Conservation (phyloP, 495 filamentous ascomycete species). For the Collariella sp. region DNA sequence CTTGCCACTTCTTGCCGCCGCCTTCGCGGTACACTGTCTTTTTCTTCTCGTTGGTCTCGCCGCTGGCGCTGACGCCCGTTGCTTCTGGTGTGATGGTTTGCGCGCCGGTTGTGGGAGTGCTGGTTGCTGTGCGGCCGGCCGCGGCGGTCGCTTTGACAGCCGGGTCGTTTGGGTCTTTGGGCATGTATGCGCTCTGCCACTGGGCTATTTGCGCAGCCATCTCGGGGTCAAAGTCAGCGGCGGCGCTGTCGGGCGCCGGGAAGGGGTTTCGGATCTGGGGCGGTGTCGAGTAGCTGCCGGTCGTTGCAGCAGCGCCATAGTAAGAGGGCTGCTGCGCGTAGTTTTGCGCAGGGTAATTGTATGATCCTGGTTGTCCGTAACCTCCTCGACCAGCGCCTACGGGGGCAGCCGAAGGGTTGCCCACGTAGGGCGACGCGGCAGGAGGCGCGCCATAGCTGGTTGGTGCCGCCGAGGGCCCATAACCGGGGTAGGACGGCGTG, state of each 20-base stretch:
- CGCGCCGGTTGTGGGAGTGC: conserved; percentile 25
- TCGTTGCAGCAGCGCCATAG: conserved; percentile 19
- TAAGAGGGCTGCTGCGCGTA: conserved; percentile 29
- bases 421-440: conserved; percentile 25
- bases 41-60: conserved; percentile 33
- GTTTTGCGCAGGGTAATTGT: conserved; percentile 40
- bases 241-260: conserved; percentile 50
- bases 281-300: conserved; percentile 42
- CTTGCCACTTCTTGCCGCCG: conserved; percentile 84
- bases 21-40: conserved; percentile 79
- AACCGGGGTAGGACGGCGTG: conserved; percentile 18
- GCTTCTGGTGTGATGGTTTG: conserved; percentile 28
- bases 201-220: conserved; percentile 90
- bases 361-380: conserved; percentile 28
- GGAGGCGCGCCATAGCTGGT: conserved; percentile 33
- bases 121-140: conserved; percentile 11
- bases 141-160: conserved; percentile 22
- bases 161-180: conserved; percentile 38
- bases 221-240: conserved; percentile 61
- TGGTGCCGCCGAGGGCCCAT: conserved; percentile 28
- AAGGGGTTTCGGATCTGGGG: conserved; percentile 86
- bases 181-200: conserved; percentile 88
- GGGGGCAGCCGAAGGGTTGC: conserved; percentile 25
- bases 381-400: conserved; percentile 24
- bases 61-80: conserved; percentile 24